phyloP scores from a whole-genome alignment of 225 moss, liverwort and hornwort species.

The Ulota crispa region DNA sequence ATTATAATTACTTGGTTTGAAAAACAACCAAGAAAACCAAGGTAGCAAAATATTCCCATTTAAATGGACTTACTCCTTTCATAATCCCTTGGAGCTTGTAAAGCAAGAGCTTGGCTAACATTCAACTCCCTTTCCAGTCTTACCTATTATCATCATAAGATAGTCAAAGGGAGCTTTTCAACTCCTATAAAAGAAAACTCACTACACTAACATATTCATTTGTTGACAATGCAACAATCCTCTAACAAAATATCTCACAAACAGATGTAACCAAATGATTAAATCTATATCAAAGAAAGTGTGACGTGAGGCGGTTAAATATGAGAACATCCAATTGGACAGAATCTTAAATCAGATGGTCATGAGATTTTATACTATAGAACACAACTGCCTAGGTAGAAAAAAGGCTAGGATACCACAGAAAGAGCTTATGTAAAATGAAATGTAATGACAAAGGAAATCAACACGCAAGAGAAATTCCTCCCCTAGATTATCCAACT shows the following conservation, averaged over 20 bases:
- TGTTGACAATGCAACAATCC: not conserved
- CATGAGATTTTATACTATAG: not conserved
- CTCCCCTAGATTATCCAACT: not conserved
- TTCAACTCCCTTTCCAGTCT: slow-evolving; percentile 61
- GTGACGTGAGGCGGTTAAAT: not conserved
- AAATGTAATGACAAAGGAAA: not conserved
- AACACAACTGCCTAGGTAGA: not conserved
- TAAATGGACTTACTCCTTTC: slow-evolving; percentile 39
- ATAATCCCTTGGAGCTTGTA: slow-evolving; percentile 40
- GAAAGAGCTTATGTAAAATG: not conserved
- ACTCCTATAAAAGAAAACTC: not conserved
- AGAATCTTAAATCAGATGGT: not conserved
- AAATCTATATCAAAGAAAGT: not conserved
- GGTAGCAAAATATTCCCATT: not conserved
- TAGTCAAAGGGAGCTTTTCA: slow-evolving; percentile 12
- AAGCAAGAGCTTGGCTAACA: slow-evolving; percentile 30
- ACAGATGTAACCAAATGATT: not conserved
- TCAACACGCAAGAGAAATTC: not conserved
- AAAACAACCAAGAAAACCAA: not conserved
- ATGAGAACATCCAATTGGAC: not conserved
- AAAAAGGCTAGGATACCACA: not conserved
- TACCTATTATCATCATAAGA: slow-evolving; percentile 39
- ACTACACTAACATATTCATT: not conserved
- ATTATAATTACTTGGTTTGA: not conserved
- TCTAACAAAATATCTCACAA: slow-evolving; percentile 1